Base-by-base conservation (phyloP, 345 rosid genomes). In the Salix caprea region DNA sequence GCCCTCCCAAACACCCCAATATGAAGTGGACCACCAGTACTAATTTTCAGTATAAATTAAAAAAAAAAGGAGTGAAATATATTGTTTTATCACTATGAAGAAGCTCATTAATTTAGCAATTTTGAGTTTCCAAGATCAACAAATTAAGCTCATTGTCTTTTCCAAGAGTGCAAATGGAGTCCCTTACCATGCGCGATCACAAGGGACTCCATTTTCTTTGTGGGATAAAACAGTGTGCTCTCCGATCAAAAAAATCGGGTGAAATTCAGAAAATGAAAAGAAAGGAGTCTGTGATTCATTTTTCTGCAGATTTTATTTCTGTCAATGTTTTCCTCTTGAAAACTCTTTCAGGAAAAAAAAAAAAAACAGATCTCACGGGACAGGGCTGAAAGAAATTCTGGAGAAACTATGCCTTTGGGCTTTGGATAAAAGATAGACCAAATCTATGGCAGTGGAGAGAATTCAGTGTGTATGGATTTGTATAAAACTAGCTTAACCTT, bases 1-100 rank as follows among this genome's bases (percentile, higher is more conserved):
- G n/a, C n/a, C n/a, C n/a, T n/a, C n/a, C n/a, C n/a, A n/a, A n/a
- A n/a, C n/a, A n/a, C n/a, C n/a, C n/a, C n/a, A n/a, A n/a, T n/a
- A n/a, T 72, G 64, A 91, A 30, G 32, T 30, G 32, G 32, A 30
- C 32, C 32, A 30, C 32, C 32, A 30, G 34, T 32, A 32, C 34
- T 4, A 32, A 32, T 32, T 32, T 32, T 32, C 34, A 32, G 34
- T 32, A 32, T 32, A 32, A 32, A 32, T 32, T 32, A 32, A 3
- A 32, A 32, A 32, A 30, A 32, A 32, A 32, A 32, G 5, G 34
- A 32, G 34, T 32, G 34, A 32, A 32, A 32, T 32, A 32, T 32
- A 4, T 32, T 32, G 34, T 32, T 32, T 32, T 32, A 32, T 32
- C 34, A 32, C 34, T 32, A 32, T 32, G 34, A 30, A 30, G 32